Evolutionary conservation across 345 rosid species (phyloP).

Genomic region (Pistacia vera): DNA sequence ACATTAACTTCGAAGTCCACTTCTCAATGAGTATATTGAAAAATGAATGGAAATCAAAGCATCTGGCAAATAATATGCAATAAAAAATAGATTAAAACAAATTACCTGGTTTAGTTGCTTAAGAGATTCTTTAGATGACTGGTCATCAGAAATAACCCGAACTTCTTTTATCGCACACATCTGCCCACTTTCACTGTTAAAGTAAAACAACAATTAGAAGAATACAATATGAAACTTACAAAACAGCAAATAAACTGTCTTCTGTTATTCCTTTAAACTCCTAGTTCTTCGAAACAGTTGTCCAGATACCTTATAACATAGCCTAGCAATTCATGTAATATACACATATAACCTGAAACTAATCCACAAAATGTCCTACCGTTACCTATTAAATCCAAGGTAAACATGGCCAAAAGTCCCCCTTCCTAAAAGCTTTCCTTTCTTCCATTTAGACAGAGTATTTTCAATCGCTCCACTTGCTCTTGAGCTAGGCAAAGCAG

Average conservation of each 20-base stretch:
- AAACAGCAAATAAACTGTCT: neutral
- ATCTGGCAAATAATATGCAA: neutral
- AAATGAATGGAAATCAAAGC: neutral
- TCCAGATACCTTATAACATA: neutral
- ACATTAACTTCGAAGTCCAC: neutral
- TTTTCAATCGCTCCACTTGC: slow-evolving; percentile 41
- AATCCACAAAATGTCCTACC: neutral
- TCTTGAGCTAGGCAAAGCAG: slow-evolving; percentile 52
- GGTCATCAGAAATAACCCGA: slow-evolving; percentile 76
- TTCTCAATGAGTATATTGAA: neutral
- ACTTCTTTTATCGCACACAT: slow-evolving; percentile 99
- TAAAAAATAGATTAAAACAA: slow-evolving; percentile 6
- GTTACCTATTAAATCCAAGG: slow-evolving; percentile 90
- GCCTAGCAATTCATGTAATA: neutral
- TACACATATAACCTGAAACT: neutral
- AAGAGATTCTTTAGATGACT: slow-evolving; percentile 77
- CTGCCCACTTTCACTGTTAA: slow-evolving; percentile 76
- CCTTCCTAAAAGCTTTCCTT: slow-evolving; percentile 86
- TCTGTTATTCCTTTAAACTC: neutral
- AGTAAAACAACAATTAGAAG: slow-evolving; percentile 24
- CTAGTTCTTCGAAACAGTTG: neutral
- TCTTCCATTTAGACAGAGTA: slow-evolving; percentile 72
- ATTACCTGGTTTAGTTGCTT: slow-evolving; percentile 92
- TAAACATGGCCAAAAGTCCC: slow-evolving; percentile 98
- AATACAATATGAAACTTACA: neutral